Percentiles rank a stretch among this genome's conserved stretches.
phyloP scores from a whole-genome alignment of 2,329 filamentous ascomycete species.

The Arthroderma sp. region DNA sequence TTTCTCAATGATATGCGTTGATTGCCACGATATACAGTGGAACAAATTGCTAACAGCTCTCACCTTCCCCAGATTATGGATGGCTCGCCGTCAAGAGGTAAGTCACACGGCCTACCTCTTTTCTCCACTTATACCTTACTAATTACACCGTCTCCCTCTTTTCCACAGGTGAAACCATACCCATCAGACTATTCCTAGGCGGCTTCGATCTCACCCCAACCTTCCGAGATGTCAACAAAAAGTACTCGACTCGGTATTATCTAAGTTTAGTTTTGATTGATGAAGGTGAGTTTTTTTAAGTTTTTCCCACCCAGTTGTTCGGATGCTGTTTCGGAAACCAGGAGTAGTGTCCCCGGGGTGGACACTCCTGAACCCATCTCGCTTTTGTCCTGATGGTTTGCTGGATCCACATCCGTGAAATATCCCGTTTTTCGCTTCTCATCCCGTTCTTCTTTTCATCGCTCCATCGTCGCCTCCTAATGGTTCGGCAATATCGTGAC shows the following conservation, averaged over 20 bases:
- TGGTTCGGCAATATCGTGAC: too few relatives aligned
- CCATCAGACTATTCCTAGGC: constrained; percentile 89
- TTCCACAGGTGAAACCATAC: constrained; percentile 64
- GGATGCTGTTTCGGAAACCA: constrained; percentile 4
- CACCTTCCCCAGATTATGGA: constrained; percentile 68
- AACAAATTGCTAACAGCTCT: neutral
- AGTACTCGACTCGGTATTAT: constrained; percentile 97
- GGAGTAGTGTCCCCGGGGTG: too few relatives aligned
- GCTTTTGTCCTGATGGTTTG: too few relatives aligned
- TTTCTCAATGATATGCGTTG: neutral
- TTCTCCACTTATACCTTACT: neutral
- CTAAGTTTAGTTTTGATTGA: constrained; percentile 91
- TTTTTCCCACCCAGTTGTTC: neutral
- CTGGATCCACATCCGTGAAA: too few relatives aligned
- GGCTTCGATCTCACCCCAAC: constrained; percentile 96
- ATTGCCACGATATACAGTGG: neutral
- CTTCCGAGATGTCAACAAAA: constrained; percentile 99
- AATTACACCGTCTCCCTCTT: neutral
- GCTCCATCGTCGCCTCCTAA: too few relatives aligned
- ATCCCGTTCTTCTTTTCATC: too few relatives aligned
- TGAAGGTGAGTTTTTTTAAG: constrained; percentile 50
- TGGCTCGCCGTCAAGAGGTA: constrained; percentile 88
- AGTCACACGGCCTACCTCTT: constrained; percentile 17
- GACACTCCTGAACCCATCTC: too few relatives aligned
- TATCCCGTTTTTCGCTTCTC: too few relatives aligned